These are phyloP conservation scores for Oemleria cerasiformis DNA, from an alignment of 306 rosid genomes.

Conservation along the genomic window DNA sequence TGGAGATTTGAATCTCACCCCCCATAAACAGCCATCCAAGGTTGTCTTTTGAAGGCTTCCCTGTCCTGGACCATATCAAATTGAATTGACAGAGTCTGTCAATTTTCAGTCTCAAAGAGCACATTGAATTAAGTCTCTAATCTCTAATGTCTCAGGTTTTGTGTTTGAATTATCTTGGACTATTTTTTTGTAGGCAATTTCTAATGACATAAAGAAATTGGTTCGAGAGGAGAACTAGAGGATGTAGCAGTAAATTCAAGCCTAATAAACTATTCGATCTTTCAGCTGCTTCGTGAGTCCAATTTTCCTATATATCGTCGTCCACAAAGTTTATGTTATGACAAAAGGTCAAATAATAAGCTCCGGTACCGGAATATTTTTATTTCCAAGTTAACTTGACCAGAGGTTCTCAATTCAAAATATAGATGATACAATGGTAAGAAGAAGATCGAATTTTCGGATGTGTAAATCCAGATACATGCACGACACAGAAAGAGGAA, in stretches of 20 bases:
- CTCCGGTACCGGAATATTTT: not conserved
- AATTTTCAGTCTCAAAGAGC: not conserved
- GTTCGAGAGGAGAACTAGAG: no score
- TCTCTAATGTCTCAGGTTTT: no score
- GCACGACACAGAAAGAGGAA: not conserved
- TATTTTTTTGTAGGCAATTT: no score
- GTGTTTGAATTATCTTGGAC: no score
- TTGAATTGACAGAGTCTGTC: not conserved
- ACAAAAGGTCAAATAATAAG: not conserved
- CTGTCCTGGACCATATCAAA: not conserved
- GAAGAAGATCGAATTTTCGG: not conserved
- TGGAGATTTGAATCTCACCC: not conserved
- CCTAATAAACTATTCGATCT: no score
- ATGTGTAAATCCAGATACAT: constrained; percentile 16
- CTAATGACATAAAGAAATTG: no score
- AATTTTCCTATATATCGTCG: no score
- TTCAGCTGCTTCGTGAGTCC: no score
- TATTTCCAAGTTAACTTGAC: not conserved
- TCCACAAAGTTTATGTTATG: not conserved
- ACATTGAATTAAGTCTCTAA: no score
- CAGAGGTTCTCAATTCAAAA: constrained; percentile 29
- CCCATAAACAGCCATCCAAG: not conserved
- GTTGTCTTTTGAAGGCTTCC: not conserved
- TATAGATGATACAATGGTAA: constrained; percentile 14
- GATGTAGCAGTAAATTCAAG: no score